Evolutionary conservation across 2,329 filamentous ascomycete species (phyloP), one percentile per base, ranked within the genome.

Genomic region (Colletotrichum agaves): DNA sequence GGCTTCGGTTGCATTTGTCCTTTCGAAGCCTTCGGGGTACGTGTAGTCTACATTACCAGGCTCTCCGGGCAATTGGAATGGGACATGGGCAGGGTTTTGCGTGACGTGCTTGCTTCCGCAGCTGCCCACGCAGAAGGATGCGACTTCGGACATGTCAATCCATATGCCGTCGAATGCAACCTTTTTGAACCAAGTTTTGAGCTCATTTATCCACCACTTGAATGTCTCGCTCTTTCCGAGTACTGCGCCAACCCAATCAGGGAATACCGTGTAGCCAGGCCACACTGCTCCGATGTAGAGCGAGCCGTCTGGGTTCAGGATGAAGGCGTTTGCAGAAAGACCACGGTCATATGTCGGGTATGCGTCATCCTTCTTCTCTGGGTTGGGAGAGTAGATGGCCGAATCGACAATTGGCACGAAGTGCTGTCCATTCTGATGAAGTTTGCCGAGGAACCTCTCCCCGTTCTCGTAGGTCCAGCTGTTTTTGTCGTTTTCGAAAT

Each of bases 341-440:
- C 91, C 92, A 15, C 87, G 84, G 58, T 89, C 81, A 76, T 88
- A 94, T 0, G 87, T 80, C 2, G 82, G 80, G 74, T 89, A 92
- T 49, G 83, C 83, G 35, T 69, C 66, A 17, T 63, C 87, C 1
- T 82, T 81, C 73, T 93, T 91, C n/a, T 87, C 80, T 0, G 90
- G 90, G 71, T 93, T 91, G 0, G 91, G 91, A 27, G 88, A 86
- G 74, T 94, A 94, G 55, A 87, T 81, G 12, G 88, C 88, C 2
- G 90, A 87, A 73, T 95, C 92, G 12, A 94, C 88, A 78, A 94
- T 94, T 17, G 93, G 84, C 2, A 92, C 84, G 63, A 92, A 91
- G n/a, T 90, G 87, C 73, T 92, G 90, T 4, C 88, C 80, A 61
- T 88, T 87, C 8, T 80, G 77, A 73, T 93, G 91, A 2, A 94